phyloP scores from a whole-genome alignment of 352 stramenopile species.

The Saprolegnia parasitica region DNA sequence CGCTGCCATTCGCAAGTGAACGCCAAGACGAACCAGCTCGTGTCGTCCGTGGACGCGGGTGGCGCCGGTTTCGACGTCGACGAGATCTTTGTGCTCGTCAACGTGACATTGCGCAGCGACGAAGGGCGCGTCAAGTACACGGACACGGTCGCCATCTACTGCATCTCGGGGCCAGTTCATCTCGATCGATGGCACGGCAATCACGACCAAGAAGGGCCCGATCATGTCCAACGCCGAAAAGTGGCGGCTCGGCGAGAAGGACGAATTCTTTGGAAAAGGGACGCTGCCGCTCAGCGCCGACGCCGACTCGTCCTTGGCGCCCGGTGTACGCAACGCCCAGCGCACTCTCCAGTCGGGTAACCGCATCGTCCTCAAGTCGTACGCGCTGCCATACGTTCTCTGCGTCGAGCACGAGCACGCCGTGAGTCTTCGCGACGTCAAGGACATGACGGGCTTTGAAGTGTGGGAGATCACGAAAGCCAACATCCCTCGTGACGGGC shows the following conservation, averaged over 20 bases:
- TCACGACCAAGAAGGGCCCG: constrained; percentile 66
- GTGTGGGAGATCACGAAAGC: constrained; percentile 83
- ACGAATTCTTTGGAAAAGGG: constrained; percentile 10
- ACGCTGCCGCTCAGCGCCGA: not conserved
- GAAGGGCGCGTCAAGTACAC: constrained; percentile 66
- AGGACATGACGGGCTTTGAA: constrained; percentile 34
- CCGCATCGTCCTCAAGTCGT: constrained; percentile 20
- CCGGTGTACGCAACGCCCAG: constrained; percentile 25
- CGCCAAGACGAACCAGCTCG: not conserved
- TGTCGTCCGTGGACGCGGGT: constrained; percentile 20
- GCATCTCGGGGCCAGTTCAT: constrained; percentile 64
- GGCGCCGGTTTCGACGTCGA: constrained; percentile 42
- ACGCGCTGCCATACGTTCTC: constrained; percentile 10
- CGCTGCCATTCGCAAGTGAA: not conserved
- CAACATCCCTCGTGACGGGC: constrained; percentile 48
- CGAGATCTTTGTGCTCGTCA: constrained; percentile 76
- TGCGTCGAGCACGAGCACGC: not conserved
- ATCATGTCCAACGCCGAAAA: constrained; percentile 78
- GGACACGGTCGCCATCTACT: constrained; percentile 74
- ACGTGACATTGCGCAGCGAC: constrained; percentile 62
- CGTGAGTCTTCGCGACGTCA: constrained; percentile 12
- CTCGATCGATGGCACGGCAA: constrained; percentile 58
- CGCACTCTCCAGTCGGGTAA: constrained; percentile 25
- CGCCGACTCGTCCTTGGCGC: constrained; percentile 6
- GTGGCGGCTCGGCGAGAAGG: constrained; percentile 49